Percentiles rank a stretch among this genome's conserved stretches.
Conservation (phyloP, 2,329 filamentous ascomycete genomes). For the Ustulina deusta region DNA sequence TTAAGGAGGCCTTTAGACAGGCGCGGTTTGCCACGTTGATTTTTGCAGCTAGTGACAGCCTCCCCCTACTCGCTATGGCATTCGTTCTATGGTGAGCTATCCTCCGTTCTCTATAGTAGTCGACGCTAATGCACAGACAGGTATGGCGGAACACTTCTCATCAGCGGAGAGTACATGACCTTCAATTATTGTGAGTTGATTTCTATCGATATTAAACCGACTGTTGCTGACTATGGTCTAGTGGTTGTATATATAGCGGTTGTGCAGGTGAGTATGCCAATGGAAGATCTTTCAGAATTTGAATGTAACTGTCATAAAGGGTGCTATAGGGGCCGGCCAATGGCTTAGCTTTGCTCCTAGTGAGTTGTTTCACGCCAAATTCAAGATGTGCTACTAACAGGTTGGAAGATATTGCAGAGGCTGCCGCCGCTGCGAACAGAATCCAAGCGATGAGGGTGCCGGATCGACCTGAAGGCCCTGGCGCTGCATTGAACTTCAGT, state of each 20-base stretch:
- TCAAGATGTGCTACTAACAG: conserved; percentile 19
- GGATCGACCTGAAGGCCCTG: conserved; percentile 47
- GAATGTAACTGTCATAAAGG: conserved; percentile 37
- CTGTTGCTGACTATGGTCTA: conserved; percentile 36
- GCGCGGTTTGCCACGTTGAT: conserved; percentile 74
- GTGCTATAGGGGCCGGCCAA: conserved; percentile 74
- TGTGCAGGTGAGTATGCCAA: conserved; percentile 61
- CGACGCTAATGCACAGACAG: conserved; percentile 63
- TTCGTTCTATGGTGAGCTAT: conserved; percentile 49
- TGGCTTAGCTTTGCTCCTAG: conserved; percentile 75
- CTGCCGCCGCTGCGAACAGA: conserved; percentile 69
- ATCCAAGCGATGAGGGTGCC: conserved; percentile 63
- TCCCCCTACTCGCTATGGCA: conserved; percentile 56
- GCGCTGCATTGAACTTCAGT: conserved; percentile 51
- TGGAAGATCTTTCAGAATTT: neutral
- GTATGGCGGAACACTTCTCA: conserved; percentile 74
- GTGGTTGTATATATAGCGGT: conserved; percentile 74
- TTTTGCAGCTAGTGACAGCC: conserved; percentile 74
- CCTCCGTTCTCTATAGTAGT: neutral
- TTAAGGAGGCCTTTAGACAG: conserved; percentile 69
- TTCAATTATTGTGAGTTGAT: conserved; percentile 57
- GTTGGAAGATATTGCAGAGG: conserved; percentile 65
- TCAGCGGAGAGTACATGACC: conserved; percentile 61
- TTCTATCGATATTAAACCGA: neutral
- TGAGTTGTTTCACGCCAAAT: conserved; percentile 32